phyloP scores from a whole-genome alignment of 2,329 filamentous ascomycete genomes.

The Ophiosphaerella korrae region DNA sequence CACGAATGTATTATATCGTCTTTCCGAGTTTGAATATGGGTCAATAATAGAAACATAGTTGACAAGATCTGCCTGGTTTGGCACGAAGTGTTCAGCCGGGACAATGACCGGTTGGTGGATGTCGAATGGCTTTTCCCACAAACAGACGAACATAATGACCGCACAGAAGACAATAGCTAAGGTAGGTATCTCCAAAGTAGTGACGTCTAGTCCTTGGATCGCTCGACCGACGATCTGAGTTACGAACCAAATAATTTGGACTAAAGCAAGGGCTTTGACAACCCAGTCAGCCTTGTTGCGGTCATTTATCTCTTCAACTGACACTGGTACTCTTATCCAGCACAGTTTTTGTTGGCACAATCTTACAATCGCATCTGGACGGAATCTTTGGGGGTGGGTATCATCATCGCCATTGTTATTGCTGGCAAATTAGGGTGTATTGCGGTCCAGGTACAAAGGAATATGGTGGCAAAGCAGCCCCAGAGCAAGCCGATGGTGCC shows the following conservation, averaged over 20 bases:
- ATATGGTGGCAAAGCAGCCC: conserved; percentile 38
- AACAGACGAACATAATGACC: conserved; percentile 8
- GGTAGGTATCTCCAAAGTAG: conserved; percentile 25
- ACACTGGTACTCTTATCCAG: background rate
- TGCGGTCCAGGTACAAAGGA: conserved; percentile 40
- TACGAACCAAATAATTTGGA: conserved; percentile 19
- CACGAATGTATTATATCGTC: no score
- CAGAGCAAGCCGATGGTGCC: conserved; percentile 42
- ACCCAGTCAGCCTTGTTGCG: conserved; percentile 18
- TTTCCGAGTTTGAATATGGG: no score
- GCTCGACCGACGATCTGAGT: conserved; percentile 13
- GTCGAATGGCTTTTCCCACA: conserved; percentile 24
- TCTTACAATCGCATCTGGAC: background rate
- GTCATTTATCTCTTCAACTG: conserved; percentile 10
- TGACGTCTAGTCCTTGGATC: conserved; percentile 8
- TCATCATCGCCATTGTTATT: background rate
- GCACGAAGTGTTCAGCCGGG: background rate
- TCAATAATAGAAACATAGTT: background rate
- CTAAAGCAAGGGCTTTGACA: conserved; percentile 10
- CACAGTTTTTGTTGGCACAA: background rate
- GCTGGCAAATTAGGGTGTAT: conserved; percentile 38
- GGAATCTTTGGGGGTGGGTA: background rate
- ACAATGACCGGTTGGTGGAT: conserved; percentile 8
- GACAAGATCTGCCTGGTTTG: background rate
- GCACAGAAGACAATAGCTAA: conserved; percentile 19